phyloP scores from a whole-genome alignment of 257 asterid species.

The Fraxinus americana region DNA sequence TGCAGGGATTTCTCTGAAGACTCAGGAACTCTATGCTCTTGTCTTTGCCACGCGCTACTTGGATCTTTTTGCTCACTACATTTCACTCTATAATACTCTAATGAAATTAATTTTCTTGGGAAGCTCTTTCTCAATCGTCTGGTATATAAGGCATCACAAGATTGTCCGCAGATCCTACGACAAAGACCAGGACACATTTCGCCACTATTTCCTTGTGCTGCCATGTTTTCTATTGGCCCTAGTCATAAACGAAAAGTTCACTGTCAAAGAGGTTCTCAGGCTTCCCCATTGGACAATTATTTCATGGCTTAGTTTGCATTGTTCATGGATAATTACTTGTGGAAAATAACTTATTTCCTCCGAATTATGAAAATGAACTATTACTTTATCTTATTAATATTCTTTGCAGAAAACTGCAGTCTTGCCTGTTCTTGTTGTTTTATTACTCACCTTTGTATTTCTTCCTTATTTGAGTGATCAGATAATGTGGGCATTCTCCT shows the following conservation, averaged over 20 bases:
- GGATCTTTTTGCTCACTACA: conserved; percentile 69
- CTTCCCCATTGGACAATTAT: background rate
- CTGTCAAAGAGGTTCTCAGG: conserved; percentile 64
- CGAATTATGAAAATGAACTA: background rate
- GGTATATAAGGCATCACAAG: conserved; percentile 86
- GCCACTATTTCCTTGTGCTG: conserved; percentile 65
- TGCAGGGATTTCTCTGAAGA: conserved; percentile 83
- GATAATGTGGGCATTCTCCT: conserved; percentile 86
- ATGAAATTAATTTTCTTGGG: conserved; percentile 87
- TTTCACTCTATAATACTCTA: conserved; percentile 72
- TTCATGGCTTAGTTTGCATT: background rate
- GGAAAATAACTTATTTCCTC: background rate
- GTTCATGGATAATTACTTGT: background rate
- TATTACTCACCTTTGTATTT: conserved; percentile 2
- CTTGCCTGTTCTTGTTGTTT: background rate
- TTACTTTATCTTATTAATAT: background rate
- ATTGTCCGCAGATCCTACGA: conserved; percentile 84
- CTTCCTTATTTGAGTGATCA: conserved; percentile 26
- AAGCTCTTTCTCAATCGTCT: conserved; percentile 80
- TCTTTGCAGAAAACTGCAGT: background rate
- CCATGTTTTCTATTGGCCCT: conserved; percentile 76
- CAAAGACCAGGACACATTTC: conserved; percentile 88
- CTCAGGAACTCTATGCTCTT: conserved; percentile 81
- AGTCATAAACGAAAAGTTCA: conserved; percentile 64
- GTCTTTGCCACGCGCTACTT: conserved; percentile 86